Base-by-base conservation (phyloP, 2,329 filamentous ascomycete genomes). In the Cladosporium colombiae region DNA sequence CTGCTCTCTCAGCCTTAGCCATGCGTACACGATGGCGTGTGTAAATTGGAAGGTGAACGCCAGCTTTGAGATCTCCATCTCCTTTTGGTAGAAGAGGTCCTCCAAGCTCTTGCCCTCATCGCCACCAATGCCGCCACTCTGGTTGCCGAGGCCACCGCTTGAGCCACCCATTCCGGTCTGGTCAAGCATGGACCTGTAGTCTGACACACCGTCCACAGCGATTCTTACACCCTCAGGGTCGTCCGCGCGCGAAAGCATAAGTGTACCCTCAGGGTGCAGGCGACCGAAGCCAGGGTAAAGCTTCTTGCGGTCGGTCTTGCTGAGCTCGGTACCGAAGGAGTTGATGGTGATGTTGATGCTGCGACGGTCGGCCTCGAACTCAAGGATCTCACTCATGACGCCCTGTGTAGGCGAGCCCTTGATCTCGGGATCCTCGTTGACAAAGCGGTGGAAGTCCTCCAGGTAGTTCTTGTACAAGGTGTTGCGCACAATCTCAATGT, bases 261-360 rank as follows among this genome's bases (percentile, higher is more conserved):
- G 81, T 8, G 91, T 96, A 25, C 96, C 95, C 79, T 98, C 95
- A 0, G 95, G 95, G 72, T 97, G 96, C 53, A 99, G 84, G 74
- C 89, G 89, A 64, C 95, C 95, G 71, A 99, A 96, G 77, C 82
- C 90, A 31, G 95, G 96, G 79, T 99, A 99, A 56, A 99, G 85
- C 85, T 97, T 99, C 82, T 91, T 96, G 73, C 95, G 89, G 77
- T 98, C 95, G 52, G 87, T 86, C 86, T 99, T 99, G 74, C 89
- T 90, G 59, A 99, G 85, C 78, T 99, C 95, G 10, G 96, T 99
- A 69, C 95, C 95, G 74, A 99, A 98, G 0, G 93, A 97, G 84
- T 99, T 99, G 73, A 99, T 87, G 1, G 95, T 99, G 79, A 99
- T 99, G 82, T 99, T 99, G 84, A 99, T 99, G 74, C 93, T 92